phyloP scores from a whole-genome alignment of 257 asterid species.

The Solanum raphanifolium region DNA sequence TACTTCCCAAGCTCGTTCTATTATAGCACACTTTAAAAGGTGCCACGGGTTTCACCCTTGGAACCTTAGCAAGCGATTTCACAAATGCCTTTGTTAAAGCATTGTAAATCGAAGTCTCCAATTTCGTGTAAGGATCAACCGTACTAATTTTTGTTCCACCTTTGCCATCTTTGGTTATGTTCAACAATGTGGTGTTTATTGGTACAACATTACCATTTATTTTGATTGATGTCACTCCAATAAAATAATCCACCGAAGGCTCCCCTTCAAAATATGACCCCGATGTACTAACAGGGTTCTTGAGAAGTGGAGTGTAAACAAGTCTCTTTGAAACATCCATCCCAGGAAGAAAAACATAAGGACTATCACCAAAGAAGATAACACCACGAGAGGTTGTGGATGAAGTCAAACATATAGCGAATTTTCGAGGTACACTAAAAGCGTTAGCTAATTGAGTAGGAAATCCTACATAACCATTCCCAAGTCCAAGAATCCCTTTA shows the following conservation, averaged over 20 bases:
- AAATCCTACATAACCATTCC: background rate
- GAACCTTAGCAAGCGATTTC: constrained; percentile 25
- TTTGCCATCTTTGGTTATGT: background rate
- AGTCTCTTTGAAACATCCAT: background rate
- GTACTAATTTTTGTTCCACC: background rate
- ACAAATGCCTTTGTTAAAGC: constrained; percentile 16
- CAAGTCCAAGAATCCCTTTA: background rate
- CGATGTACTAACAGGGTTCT: constrained; percentile 24
- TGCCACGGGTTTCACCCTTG: constrained; percentile 22
- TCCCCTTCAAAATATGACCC: constrained; percentile 13
- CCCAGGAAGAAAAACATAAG: background rate
- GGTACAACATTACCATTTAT: background rate
- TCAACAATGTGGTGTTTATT: background rate
- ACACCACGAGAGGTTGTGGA: background rate
- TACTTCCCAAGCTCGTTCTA: constrained; percentile 16
- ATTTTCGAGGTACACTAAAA: background rate
- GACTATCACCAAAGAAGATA: background rate
- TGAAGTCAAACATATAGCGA: background rate
- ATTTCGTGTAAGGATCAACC: background rate
- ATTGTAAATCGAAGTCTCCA: background rate
- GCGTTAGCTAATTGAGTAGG: background rate
- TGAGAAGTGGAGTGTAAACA: constrained; percentile 22
- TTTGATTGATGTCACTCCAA: constrained; percentile 11
- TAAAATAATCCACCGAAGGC: constrained; percentile 29
- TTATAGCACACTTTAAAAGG: constrained; percentile 49